Conservation (phyloP, 345 rosid genomes). For the Eucalyptus brandiana region DNA sequence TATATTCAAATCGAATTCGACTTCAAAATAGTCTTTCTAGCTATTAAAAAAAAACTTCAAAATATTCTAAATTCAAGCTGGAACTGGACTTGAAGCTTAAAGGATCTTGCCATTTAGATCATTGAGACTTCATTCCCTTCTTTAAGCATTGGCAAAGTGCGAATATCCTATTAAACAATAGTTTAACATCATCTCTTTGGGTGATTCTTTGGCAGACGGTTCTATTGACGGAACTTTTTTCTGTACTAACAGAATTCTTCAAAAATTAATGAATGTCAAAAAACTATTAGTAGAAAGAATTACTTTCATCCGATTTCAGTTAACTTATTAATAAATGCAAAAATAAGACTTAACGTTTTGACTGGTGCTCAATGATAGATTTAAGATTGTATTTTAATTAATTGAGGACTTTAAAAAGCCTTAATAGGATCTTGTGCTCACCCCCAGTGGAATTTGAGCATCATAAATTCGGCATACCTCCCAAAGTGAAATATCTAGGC, state of each 20-base stretch:
- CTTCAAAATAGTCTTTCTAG: not conserved
- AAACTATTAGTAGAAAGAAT: not conserved
- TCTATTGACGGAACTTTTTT: not conserved
- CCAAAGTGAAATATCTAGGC: not conserved
- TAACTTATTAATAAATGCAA: not conserved
- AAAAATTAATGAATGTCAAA: not conserved
- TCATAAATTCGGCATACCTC: not conserved
- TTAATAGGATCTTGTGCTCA: not conserved
- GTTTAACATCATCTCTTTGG: not conserved
- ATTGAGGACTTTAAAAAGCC: not conserved
- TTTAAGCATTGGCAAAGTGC: not conserved
- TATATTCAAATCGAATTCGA: not conserved
- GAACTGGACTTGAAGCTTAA: not conserved
- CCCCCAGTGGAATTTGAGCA: not conserved
- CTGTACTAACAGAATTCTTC: not conserved
- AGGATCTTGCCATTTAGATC: not conserved
- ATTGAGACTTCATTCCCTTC: not conserved
- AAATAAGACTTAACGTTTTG: not conserved
- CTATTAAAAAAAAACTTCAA: not conserved
- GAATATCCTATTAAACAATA: not conserved
- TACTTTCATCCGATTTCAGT: not conserved
- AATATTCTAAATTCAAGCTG: not conserved
- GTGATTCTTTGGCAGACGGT: not conserved
- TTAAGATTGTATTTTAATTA: not conserved
- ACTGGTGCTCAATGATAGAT: not conserved